These are phyloP conservation scores for Ustilago nuda DNA, from an alignment of 1,284 basidiomycete species.

Conservation along the genomic window DNA sequence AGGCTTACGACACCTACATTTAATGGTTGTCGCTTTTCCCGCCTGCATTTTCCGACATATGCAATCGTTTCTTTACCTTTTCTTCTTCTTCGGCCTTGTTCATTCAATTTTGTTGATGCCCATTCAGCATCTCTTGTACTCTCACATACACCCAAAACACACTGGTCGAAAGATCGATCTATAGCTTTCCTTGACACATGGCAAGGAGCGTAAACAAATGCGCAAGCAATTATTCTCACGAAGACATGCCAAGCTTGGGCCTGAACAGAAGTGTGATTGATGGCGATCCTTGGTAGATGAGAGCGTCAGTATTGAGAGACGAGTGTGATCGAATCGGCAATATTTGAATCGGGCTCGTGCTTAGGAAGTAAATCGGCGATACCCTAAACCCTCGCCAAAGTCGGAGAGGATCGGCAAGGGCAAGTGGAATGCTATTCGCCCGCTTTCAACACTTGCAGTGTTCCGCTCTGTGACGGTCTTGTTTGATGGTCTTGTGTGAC, in stretches of 20 bases:
- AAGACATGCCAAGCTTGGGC: not conserved
- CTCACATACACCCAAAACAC: constrained; percentile 30
- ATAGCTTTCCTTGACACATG: constrained; percentile 9
- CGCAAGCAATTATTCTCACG: constrained; percentile 37
- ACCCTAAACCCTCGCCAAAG: not conserved
- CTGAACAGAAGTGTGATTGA: not conserved
- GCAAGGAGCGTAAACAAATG: constrained; percentile 28
- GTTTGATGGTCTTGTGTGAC: not conserved
- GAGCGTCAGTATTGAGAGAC: not conserved
- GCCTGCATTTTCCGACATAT: constrained; percentile 10
- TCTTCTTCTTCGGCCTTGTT: constrained; percentile 13
- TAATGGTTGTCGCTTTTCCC: constrained; percentile 45
- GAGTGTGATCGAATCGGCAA: not conserved
- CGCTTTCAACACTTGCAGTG: constrained; percentile 12
- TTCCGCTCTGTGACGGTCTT: not conserved
- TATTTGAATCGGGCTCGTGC: not conserved
- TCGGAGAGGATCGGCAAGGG: constrained; percentile 12
- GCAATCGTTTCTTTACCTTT: constrained; percentile 11
- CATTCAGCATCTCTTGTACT: constrained; percentile 29
- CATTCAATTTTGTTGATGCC: constrained; percentile 22
- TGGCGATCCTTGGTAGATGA: not conserved
- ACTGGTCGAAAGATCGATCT: constrained; percentile 28
- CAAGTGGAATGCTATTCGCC: constrained; percentile 2
- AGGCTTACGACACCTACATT: constrained; percentile 75
- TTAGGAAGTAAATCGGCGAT: not conserved